A percentile compares a stretch with the other conserved stretches of the same genome.
phyloP scores from a whole-genome alignment of 2,329 filamentous ascomycete genomes.

The Xylariales sp. region DNA sequence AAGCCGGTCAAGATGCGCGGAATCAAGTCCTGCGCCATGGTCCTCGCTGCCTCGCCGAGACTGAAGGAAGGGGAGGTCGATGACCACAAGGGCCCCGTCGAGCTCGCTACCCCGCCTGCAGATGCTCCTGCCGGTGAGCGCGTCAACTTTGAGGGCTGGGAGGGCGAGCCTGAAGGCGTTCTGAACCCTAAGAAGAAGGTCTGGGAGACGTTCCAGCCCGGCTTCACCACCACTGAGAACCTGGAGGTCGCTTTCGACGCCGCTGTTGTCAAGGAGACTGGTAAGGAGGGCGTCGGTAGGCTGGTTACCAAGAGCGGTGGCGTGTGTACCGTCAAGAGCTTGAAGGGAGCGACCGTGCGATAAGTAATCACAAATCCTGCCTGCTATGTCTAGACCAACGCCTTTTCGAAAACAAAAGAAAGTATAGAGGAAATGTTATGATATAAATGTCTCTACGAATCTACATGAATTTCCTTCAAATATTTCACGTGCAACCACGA shows the following conservation, averaged over 20 bases:
- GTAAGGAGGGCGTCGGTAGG: slow-evolving; percentile 62
- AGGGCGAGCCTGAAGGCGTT: slow-evolving; percentile 85
- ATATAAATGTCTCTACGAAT: too few relatives aligned
- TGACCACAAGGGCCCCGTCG: slow-evolving; percentile 84
- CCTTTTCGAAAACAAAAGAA: neutral
- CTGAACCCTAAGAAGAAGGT: slow-evolving; percentile 99
- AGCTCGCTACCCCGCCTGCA: slow-evolving; percentile 81
- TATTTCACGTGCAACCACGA: too few relatives aligned
- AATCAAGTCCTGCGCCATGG: slow-evolving; percentile 72
- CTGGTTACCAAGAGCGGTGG: slow-evolving; percentile 75
- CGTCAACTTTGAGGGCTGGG: slow-evolving; percentile 91
- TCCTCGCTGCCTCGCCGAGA: slow-evolving; percentile 86
- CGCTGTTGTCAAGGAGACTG: slow-evolving; percentile 68
- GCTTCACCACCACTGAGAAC: slow-evolving; percentile 81
- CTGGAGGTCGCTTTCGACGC: slow-evolving; percentile 87
- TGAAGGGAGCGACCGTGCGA: slow-evolving; percentile 78
- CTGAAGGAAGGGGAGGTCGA: slow-evolving; percentile 77
- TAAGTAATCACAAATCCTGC: slow-evolving; percentile 40
- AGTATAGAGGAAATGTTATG: too few relatives aligned
- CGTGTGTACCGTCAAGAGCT: slow-evolving; percentile 74
- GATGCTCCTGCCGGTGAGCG: slow-evolving; percentile 78
- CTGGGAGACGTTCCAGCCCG: slow-evolving; percentile 95
- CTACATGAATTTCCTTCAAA: too few relatives aligned
- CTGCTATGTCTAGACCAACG: neutral
- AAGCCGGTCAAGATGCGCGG: slow-evolving; percentile 99